Evolutionary conservation across 2,329 filamentous ascomycete genomes (phyloP), one percentile per base, ranked within the genome.

Genomic region (Penicillium sp.): DNA sequence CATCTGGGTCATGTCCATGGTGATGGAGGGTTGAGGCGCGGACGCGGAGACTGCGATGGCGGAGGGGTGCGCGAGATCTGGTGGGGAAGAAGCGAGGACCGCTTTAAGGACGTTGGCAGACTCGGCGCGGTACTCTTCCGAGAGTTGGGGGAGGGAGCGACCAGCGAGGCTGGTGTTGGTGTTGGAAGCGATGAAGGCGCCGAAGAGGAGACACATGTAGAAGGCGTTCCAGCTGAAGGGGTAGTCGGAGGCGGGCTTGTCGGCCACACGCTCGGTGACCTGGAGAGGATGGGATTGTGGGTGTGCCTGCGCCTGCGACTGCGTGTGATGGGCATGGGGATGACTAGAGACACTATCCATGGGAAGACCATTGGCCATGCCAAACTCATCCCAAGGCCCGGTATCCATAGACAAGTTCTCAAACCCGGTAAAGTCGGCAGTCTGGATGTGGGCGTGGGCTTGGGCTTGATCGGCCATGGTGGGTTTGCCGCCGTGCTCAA

Each of bases 141-240:
- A 80, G 17, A 82, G 70, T 47, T 77, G 73, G 9, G 80, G 79
- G 37, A 81, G 89, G 68, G 88, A 87, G 42, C 89, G 87, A 45
- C 78, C 69, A 4, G 79, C 70, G n/a, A 85, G 38, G 37, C 33
- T 82, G 22, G 89, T 84, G 49, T 88, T 86, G 69, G 88, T 88
- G 80, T 93, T 96, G 35, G 94, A 97, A 65, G 95, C 90, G 70
- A 98, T 93, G 75, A 97, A 97, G 57, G 95, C 95, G 75, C 95
- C 95, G 67, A 97, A 93, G 58, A 99, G 90, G 74, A 99, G 91
- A 70, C 97, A 91, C 92, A 97, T 96, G 90, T 77, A 98, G 85
- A 72, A 98, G 81, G 72, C 92, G 87, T 82, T 81, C 80, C 80
- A 82, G 73, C 80, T 82, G 72, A 82, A 81, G 56, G 92, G 91